Conservation (phyloP, 768 basidiomycete species). For the Pulveroboletus ravenelii region DNA sequence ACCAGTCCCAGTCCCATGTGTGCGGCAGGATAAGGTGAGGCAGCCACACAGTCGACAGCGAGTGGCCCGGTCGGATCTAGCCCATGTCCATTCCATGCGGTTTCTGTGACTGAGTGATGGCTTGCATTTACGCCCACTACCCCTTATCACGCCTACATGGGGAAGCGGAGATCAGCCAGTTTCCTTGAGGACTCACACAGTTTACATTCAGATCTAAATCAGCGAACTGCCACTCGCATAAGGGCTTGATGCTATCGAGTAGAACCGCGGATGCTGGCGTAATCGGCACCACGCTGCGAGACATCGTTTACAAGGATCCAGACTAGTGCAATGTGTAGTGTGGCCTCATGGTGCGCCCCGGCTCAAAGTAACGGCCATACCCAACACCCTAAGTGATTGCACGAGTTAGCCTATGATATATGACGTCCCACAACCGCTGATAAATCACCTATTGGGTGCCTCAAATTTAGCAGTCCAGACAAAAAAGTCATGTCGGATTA, state of each 20-base stretch:
- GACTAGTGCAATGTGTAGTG: neutral
- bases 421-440: too few relatives aligned
- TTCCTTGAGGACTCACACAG: neutral
- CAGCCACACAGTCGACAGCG: constrained; percentile 1
- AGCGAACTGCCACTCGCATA: neutral
- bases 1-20: neutral
- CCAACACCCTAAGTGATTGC: neutral
- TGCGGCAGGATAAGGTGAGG: constrained; percentile 15
- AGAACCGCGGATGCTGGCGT: too few relatives aligned
- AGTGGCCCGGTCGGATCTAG: constrained; percentile 10
- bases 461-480: neutral
- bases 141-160: neutral
- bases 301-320: too few relatives aligned
- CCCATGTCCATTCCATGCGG: constrained; percentile 5
- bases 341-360: neutral
- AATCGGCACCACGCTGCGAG: neutral
- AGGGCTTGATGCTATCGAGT: neutral
- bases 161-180: neutral
- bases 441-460: too few relatives aligned
- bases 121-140: neutral
- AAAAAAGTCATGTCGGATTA: too few relatives aligned
- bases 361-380: neutral
- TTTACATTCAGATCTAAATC: neutral
- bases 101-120: neutral
- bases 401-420: neutral